Evolutionary conservation across 2,329 filamentous ascomycete genomes (phyloP), one percentile per base, ranked within the genome.

Genomic region (Macrophomina phaseolina): DNA sequence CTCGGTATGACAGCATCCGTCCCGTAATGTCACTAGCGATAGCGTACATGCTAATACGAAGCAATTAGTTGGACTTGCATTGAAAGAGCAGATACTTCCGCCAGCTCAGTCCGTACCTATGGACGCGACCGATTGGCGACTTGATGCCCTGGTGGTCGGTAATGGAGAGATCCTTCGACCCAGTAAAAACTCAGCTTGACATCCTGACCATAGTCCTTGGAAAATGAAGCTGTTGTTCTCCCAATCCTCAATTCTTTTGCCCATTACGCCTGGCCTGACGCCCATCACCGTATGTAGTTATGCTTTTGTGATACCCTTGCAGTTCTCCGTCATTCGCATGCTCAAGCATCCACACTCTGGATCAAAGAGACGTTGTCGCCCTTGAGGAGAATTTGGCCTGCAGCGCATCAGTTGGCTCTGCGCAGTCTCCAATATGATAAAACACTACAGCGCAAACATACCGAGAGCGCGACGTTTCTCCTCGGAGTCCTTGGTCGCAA

Each of bases 311-410:
- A 55, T 64, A 30, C 51, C 32, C 23, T 12, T 65, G 36, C 7
- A 28, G n/a, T 34, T 32, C 34, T 46, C 38, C 40, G 12, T 40
- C 30, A 38, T 7, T 52, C 23, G 32, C 53, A 16, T 36, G 9
- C 32, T 67, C 58, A 67, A 14, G 38, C 58, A 7, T 62, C 48
- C 16, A 67, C 40, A n/a, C 60, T 67, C 78, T 81, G 92, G 72
- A 95, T 94, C 71, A 96, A 83, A 40, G 91, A 92, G 61, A 96
- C 91, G 75, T 94, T 95, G 82, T 95, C 92, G 73, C 92, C 92
- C 82, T 95, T 95, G 71, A 96, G 86, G 70, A 96, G 81, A 70
- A 96, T 94, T 81, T 94, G 92, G 68, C 91, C 91, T 93, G 71
- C 67, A 23, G 74, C 58, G 49, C 48, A 65, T 73, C 52, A 72